Percentiles rank a stretch among this genome's conserved stretches.
Conservation (phyloP, 495 filamentous ascomycete species). For the Antarctomyces pellizariae region DNA sequence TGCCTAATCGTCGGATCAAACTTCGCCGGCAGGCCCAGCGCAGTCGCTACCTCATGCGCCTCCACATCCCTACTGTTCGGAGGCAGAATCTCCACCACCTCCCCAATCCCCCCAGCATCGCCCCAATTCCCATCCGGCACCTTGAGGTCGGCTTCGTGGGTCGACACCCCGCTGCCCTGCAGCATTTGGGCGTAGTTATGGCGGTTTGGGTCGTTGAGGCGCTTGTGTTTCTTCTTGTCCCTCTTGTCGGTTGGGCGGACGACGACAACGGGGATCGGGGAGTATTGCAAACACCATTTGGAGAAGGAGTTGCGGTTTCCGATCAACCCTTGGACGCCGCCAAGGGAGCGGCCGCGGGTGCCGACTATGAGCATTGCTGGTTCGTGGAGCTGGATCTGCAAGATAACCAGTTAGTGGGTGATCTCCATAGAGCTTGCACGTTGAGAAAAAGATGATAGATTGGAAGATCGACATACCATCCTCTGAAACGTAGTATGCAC, state of each 20-base stretch:
- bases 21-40: constrained; percentile 36
- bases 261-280: constrained; percentile 90
- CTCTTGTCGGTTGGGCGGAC: constrained; percentile 80
- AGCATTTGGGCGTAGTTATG: constrained; percentile 66
- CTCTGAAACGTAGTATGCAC: constrained; percentile 80
- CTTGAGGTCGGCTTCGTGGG: constrained; percentile 29
- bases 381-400: constrained; percentile 78
- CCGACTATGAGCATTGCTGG: constrained; percentile 91
- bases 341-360: constrained; percentile 66
- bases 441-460: not conserved
- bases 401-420: constrained; percentile 4
- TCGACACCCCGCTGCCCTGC: constrained; percentile 32
- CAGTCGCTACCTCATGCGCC: constrained; percentile 45
- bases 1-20: constrained; percentile 31
- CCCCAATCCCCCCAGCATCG: constrained; percentile 10
- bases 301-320: constrained; percentile 66
- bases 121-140: too few relatives aligned
- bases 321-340: constrained; percentile 75
- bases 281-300: constrained; percentile 91
- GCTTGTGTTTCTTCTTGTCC: constrained; percentile 77
- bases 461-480: constrained; percentile 38
- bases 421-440: not conserved
- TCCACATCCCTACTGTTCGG: constrained; percentile 31
- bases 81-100: constrained; percentile 21
- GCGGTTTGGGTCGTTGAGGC: constrained; percentile 51